phyloP scores from a whole-genome alignment of 2,329 filamentous ascomycete species.

The Hortaea sp. region DNA sequence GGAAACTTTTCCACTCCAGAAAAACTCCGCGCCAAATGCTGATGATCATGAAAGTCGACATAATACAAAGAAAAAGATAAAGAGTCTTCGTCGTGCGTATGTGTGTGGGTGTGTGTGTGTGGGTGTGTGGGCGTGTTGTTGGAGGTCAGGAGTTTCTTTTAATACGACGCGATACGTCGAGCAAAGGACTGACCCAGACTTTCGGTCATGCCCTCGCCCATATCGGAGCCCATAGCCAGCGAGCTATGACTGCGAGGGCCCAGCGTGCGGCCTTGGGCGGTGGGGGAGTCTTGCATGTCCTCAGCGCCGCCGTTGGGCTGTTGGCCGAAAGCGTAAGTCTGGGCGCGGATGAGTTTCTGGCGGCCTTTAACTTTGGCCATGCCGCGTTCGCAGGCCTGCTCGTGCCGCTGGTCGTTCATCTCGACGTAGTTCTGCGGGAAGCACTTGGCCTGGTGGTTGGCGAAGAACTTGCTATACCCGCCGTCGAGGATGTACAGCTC shows the following conservation, averaged over 20 bases:
- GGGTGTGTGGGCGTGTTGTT: too few relatives aligned
- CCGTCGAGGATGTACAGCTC: slow-evolving; percentile 96
- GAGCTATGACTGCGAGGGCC: slow-evolving; percentile 20
- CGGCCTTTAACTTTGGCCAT: slow-evolving; percentile 88
- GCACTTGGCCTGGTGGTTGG: slow-evolving; percentile 67
- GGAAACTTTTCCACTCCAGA: background rate
- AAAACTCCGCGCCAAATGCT: background rate
- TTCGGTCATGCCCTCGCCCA: slow-evolving; percentile 17
- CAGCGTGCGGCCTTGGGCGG: slow-evolving; percentile 29
- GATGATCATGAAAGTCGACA: background rate
- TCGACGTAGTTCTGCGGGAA: slow-evolving; percentile 93
- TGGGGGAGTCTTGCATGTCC: slow-evolving; percentile 44
- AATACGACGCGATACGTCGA: slow-evolving; percentile 28
- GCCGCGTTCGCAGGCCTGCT: slow-evolving; percentile 85
- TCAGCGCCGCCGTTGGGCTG: slow-evolving; percentile 47
- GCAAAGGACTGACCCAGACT: slow-evolving; percentile 17
- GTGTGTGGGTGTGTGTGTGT: too few relatives aligned
- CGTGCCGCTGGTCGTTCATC: slow-evolving; percentile 89
- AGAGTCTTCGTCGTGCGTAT: background rate
- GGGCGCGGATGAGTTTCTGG: slow-evolving; percentile 73
- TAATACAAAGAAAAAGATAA: slow-evolving; percentile 4
- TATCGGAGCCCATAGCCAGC: slow-evolving; percentile 20
- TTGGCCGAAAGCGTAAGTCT: slow-evolving; percentile 92
- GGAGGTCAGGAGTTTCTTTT: slow-evolving; percentile 3
- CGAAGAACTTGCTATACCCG: slow-evolving; percentile 90